Conservation (phyloP, 1,284 basidiomycete species). For the Ustilago nuda region DNA sequence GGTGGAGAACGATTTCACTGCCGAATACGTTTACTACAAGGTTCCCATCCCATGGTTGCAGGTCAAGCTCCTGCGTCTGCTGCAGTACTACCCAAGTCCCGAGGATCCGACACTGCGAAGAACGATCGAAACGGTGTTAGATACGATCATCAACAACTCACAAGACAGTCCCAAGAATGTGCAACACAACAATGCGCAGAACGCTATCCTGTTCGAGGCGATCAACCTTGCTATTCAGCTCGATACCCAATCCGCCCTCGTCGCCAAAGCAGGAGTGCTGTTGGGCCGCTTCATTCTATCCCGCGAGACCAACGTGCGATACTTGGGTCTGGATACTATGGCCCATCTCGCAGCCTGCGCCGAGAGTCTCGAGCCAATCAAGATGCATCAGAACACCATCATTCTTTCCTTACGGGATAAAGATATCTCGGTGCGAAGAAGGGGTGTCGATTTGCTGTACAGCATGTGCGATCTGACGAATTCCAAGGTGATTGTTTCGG, state of each 20-base stretch:
- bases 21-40: conserved; percentile 95
- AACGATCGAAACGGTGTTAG: conserved; percentile 84
- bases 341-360: conserved; percentile 94
- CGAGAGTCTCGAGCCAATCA: conserved; percentile 84
- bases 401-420: conserved; percentile 93
- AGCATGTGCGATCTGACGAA: conserved; percentile 99
- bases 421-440: conserved; percentile 93
- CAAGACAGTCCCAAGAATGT: conserved; percentile 92
- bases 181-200: conserved; percentile 98
- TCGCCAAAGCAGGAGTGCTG: conserved; percentile 88
- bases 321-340: conserved; percentile 97
- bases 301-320: conserved; percentile 97
- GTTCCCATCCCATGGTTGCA: conserved; percentile 98
- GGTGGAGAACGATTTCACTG: conserved; percentile 84
- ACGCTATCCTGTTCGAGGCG: conserved; percentile 97
- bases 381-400: conserved; percentile 94
- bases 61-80: conserved; percentile 89
- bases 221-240: conserved; percentile 97
- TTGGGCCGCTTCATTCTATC: conserved; percentile 95
- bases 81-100: conserved; percentile 95
- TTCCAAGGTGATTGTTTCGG: conserved; percentile 92
- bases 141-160: conserved; percentile 92
- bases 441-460: conserved; percentile 94
- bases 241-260: conserved; percentile 89
- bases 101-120: conserved; percentile 84